Base-by-base conservation (phyloP, 768 basidiomycete species). In the Grammothele lineata region DNA sequence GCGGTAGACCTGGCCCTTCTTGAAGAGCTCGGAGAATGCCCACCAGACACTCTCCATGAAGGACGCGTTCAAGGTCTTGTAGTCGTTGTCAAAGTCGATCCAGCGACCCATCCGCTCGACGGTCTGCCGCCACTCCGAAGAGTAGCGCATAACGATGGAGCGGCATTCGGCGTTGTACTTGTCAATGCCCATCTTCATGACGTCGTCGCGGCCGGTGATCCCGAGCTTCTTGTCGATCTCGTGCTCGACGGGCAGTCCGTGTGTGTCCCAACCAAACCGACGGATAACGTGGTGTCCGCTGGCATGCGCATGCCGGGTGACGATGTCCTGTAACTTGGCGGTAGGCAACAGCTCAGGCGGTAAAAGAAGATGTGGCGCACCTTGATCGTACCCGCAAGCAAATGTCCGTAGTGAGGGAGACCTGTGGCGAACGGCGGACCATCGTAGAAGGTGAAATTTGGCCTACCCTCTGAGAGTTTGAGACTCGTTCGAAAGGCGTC, bases 41-140 rank as follows among this genome's bases (percentile, higher is more conserved):
- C 96, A 99, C 96, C 96, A 99, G 10, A 96, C 91, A 38, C 83
- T 85, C 73, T 99, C 96, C 96, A 99, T 98, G 66, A 90, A 99
- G 8, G 83, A 71, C 6, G 83, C 67, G 60, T 98, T 92, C 53
- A 98, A 77, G 14, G 96, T 99, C 74, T 97, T 98, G 75, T 99
- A 99, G 60, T 97, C 96, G 58, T 97, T 90, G 67, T 99, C 96
- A 58, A 99, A 99, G 68, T 99, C 96, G 70, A 99, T 98, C 96
- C 96, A 99, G 53, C 96, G 83, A 26, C 95, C 96, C 87, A 98
- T 94, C 54, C 96, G 83, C 67, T 96, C 94, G 44, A 99, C 95
- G 4, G 94, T 98, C 27, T 71, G 62, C 40, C 93, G 83, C 96
- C 96, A 99, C 62, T 98, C 94, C 6, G 80, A 77, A 2, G 94